Evolutionary conservation across 2,329 filamentous ascomycete species (phyloP).

Genomic region (Aspergillus oerlinghausenensis): DNA sequence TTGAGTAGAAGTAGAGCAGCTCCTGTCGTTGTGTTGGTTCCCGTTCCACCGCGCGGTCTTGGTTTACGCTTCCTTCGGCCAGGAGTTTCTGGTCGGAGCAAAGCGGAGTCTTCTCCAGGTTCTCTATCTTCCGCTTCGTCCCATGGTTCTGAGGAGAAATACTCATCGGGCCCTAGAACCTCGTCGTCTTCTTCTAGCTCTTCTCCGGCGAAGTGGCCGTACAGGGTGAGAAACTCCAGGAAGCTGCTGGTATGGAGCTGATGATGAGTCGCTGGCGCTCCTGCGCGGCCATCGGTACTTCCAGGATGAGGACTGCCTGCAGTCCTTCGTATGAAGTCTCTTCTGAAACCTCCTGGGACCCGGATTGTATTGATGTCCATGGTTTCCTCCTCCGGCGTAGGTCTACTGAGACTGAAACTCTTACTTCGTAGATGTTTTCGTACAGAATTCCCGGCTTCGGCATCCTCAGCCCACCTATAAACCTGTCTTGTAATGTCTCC

Average conservation of each 20-base stretch:
- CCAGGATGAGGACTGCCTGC: conserved; percentile 59
- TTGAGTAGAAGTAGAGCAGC: conserved; percentile 86
- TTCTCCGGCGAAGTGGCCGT: conserved; percentile 96
- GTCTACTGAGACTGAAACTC: conserved; percentile 76
- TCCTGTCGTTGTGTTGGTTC: conserved; percentile 72
- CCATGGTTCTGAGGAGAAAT: conserved; percentile 76
- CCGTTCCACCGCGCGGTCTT: conserved; percentile 67
- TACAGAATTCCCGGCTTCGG: conserved; percentile 58
- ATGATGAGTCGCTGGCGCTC: conserved; percentile 41
- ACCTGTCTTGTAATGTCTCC: conserved; percentile 93
- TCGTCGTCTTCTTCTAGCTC: conserved; percentile 96
- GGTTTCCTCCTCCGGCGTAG: conserved; percentile 72
- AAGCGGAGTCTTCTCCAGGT: conserved; percentile 80
- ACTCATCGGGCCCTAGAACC: conserved; percentile 78
- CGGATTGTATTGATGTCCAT: conserved; percentile 87
- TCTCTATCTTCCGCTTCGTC: conserved; percentile 60
- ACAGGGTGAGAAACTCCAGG: conserved; percentile 89
- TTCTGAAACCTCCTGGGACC: conserved; percentile 85
- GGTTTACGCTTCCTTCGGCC: conserved; percentile 70
- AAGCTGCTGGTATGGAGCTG: conserved; percentile 86
- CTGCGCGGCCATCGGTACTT: conserved; percentile 33
- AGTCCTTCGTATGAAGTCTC: conserved; percentile 78
- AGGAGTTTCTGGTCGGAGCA: conserved; percentile 67
- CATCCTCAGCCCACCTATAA: conserved; percentile 93
- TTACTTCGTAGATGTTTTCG: conserved; percentile 70